Percentiles rank a stretch among this genome's conserved stretches.
phyloP scores from a whole-genome alignment of 768 basidiomycete species.

The Rhizopogon salebrosus region DNA sequence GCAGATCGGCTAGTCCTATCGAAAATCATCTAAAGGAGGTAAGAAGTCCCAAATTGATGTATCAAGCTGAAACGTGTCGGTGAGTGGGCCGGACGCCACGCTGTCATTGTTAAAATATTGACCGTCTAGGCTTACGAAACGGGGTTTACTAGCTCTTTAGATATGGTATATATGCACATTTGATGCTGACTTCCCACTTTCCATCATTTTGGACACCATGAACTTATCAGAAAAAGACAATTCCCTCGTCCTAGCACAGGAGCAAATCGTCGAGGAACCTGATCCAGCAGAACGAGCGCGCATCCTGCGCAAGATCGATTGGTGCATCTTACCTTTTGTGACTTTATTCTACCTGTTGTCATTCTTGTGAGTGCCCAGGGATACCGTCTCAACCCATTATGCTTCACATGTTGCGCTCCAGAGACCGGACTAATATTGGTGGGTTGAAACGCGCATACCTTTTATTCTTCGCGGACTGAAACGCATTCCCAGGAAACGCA shows the following conservation, averaged over 20 bases:
- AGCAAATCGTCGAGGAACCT: conserved; percentile 2
- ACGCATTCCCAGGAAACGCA: conserved; percentile 29
- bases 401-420: conserved; percentile 5
- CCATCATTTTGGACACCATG: too few species aligned
- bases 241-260: background rate
- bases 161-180: too few species aligned
- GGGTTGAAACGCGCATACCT: conserved; percentile 9
- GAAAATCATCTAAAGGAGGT: too few species aligned
- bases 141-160: background rate
- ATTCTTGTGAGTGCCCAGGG: conserved; percentile 34
- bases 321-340: conserved; percentile 40
- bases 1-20: too few species aligned
- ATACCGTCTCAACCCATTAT: background rate
- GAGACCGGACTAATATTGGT: conserved; percentile 43
- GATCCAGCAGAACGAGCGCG: conserved; percentile 17
- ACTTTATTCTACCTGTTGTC: conserved; percentile 40
- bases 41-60: too few species aligned
- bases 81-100: too few species aligned
- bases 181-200: too few species aligned
- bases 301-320: conserved; percentile 37
- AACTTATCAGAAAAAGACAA: too few species aligned
- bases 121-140: too few species aligned
- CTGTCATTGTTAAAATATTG: too few species aligned
- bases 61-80: too few species aligned
- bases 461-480: background rate